phyloP scores from a whole-genome alignment of 2,329 filamentous ascomycete genomes.

The Hypocrella siamensis region DNA sequence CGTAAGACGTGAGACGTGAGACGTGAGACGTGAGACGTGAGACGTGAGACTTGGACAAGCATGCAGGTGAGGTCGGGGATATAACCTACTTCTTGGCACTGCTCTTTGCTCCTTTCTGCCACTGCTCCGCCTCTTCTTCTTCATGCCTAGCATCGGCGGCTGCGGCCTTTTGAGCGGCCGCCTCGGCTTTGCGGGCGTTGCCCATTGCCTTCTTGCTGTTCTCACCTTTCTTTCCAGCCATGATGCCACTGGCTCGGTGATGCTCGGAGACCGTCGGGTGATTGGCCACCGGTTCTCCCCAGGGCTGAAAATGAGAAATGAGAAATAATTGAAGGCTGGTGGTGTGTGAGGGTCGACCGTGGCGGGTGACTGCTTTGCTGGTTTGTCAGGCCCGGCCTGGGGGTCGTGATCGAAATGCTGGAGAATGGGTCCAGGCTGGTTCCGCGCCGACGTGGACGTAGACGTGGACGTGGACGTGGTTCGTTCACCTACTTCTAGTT shows the following conservation, averaged over 20 bases:
- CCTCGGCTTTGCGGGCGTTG: constrained; percentile 84
- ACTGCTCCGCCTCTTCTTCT: constrained; percentile 56
- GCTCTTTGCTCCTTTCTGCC: constrained; percentile 75
- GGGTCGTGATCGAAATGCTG: no score
- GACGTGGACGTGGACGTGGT: no score
- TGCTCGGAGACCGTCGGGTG: constrained; percentile 2
- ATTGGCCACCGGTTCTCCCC: no score
- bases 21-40: background rate
- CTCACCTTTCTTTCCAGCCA: constrained; percentile 65
- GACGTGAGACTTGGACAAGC: constrained; percentile 2
- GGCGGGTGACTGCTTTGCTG: no score
- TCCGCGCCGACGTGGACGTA: no score
- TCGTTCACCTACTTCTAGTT: no score
- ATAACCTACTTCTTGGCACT: constrained; percentile 65
- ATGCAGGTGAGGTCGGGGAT: background rate
- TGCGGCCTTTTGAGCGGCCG: constrained; percentile 65
- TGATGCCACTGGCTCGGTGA: constrained; percentile 17
- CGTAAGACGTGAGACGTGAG: constrained; percentile 1
- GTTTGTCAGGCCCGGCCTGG: no score
- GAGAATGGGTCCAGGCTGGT: no score
- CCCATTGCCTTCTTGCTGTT: constrained; percentile 81
- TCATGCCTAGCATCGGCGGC: constrained; percentile 50
- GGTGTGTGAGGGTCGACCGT: constrained; percentile 1
- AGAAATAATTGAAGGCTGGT: background rate
- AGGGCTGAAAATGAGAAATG: background rate